phyloP scores from a whole-genome alignment of 768 basidiomycete genomes.

The Tubosaeta sp. region DNA sequence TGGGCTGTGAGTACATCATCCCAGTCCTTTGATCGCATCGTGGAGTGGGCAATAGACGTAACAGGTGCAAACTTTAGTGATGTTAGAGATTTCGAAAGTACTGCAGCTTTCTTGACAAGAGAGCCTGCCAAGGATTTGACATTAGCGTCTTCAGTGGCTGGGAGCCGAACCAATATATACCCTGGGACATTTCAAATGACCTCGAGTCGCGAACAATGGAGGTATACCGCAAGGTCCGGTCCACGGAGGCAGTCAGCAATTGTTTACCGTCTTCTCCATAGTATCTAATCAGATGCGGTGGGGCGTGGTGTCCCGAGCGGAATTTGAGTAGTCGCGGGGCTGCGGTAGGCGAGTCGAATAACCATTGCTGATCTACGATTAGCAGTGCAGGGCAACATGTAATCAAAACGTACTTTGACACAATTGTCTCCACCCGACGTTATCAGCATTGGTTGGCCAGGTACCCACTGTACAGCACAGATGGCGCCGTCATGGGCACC shows the following conservation, averaged over 20 bases:
- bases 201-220: constrained; percentile 94
- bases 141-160: constrained; percentile 1
- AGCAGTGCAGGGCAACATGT: background rate
- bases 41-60: constrained; percentile 72
- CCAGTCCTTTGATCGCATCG: constrained; percentile 89
- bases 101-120: constrained; percentile 73
- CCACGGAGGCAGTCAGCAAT: constrained; percentile 81
- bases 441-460: constrained; percentile 86
- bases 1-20: constrained; percentile 95
- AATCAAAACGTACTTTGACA: constrained; percentile 62
- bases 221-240: constrained; percentile 84
- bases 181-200: constrained; percentile 93
- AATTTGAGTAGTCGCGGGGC: constrained; percentile 87
- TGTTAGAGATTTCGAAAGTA: constrained; percentile 71
- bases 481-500: constrained; percentile 89
- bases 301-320: constrained; percentile 86
- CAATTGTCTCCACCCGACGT: constrained; percentile 93
- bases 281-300: constrained; percentile 89
- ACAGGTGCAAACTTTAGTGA: constrained; percentile 84
- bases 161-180: constrained; percentile 34
- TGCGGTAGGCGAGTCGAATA: constrained; percentile 87
- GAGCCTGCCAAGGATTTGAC: constrained; percentile 54
- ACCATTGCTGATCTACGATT: constrained; percentile 75
- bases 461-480: constrained; percentile 83
- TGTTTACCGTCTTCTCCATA: constrained; percentile 98